Conservation (phyloP, 2,329 filamentous ascomycete species). For the Fusarium nurragi region DNA sequence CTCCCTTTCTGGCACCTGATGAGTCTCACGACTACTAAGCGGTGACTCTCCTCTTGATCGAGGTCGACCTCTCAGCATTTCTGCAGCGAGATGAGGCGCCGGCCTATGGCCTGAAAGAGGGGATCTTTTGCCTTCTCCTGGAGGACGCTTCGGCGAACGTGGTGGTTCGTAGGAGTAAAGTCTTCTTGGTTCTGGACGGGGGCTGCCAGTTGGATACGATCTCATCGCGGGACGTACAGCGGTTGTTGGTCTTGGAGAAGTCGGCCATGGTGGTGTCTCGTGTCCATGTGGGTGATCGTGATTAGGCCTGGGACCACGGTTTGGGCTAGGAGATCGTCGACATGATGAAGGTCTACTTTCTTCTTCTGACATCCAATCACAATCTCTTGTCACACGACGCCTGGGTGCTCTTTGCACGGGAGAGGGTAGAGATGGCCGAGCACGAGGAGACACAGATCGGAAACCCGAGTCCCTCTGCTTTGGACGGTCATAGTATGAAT, state of each 20-base stretch:
- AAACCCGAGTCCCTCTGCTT: constrained; percentile 15
- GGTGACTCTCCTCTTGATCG: constrained; percentile 25
- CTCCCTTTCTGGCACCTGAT: not conserved
- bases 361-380: constrained; percentile 38
- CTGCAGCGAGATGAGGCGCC: constrained; percentile 11
- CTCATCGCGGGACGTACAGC: constrained; percentile 16
- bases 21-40: not conserved
- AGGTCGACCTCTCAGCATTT: constrained; percentile 21
- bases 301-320: constrained; percentile 7
- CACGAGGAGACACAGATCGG: constrained; percentile 33
- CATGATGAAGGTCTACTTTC: constrained; percentile 32
- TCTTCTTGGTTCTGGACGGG: constrained; percentile 20
- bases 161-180: constrained; percentile 31
- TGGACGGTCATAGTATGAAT: constrained; percentile 29
- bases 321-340: constrained; percentile 16
- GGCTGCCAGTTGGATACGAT: constrained; percentile 30
- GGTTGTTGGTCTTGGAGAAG: not conserved
- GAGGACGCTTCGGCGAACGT: constrained; percentile 7
- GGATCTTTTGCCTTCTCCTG: constrained; percentile 2
- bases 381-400: constrained; percentile 35
- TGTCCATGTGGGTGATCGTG: not conserved
- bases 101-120: constrained; percentile 22
- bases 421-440: constrained; percentile 10
- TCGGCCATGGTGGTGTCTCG: constrained; percentile 2
- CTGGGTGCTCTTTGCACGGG: constrained; percentile 7